Base-by-base conservation (phyloP, 1,284 basidiomycete genomes). In the Apiotrichum gamsii region DNA sequence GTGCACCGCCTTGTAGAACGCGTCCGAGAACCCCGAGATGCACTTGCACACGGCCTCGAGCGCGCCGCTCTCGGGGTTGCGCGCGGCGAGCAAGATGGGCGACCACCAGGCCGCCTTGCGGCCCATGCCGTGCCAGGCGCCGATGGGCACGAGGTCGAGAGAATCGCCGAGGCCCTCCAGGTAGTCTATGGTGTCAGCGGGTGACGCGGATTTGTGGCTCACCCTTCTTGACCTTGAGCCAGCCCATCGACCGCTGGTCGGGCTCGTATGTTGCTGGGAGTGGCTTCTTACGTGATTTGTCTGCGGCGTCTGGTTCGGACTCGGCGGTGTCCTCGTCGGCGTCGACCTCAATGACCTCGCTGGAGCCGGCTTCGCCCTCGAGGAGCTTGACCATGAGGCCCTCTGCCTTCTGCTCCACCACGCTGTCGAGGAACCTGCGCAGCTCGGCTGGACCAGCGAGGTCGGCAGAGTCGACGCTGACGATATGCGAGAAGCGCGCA, bases 51-150 rank as follows among this genome's bases (percentile, higher is more conserved):
- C 79, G 0, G 85, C 89, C 43, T 90, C 82, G 49, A 85, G 77
- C 37, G 75, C 78, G 14, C 83, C 88, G 4, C 75, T 77, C 48
- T 79, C 77, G 15, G 82, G 75, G 62, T 94, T 84, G 77, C 88
- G 86, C 41, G 85, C 70, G 9, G 85, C 90, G 25, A 95, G 78
- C 13, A 96, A 75, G 58, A 95, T 82, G 0, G 91, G 91, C 54
- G 83, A 86, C 89, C 90, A 96, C 90, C 90, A 95, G 23, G 81
- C 79, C 9, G 83, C 85, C 72, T 95, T 96, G 29, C 90, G 75
- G n/a, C 91, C 91, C 69, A 84, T 86, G 35, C 91, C 91, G 73
- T 93, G 83, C 89, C 87, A 93, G 16, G 85, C 87, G 30, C 83
- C 40, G 49, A 87, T 78, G 3, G 85, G 86, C n/a, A 87, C 78